Evolutionary conservation across 2,329 filamentous ascomycete genomes (phyloP).

Genomic region (Colletotrichum theobromicola): DNA sequence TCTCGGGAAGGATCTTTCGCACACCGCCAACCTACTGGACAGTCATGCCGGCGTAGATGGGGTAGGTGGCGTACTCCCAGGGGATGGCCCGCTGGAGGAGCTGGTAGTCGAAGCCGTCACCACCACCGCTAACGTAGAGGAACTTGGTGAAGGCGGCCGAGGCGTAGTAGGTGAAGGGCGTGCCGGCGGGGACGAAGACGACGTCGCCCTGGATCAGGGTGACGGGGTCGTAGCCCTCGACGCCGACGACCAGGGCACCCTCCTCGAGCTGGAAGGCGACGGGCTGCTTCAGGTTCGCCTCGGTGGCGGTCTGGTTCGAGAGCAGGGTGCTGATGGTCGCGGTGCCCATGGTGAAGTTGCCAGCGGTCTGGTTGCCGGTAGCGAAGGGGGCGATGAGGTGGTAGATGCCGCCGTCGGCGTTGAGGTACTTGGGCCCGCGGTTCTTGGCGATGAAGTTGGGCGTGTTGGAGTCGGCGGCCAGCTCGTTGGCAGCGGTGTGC

Average conservation of each 20-base stretch:
- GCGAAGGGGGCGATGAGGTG: constrained; percentile 49
- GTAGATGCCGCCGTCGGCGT: constrained; percentile 38
- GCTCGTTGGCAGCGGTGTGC: constrained; percentile 40
- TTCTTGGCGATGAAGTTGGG: constrained; percentile 51
- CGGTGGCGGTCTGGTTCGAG: neutral
- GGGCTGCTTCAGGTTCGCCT: neutral
- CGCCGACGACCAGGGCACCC: constrained; percentile 25
- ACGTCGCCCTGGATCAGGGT: constrained; percentile 30
- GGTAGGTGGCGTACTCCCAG: constrained; percentile 3
- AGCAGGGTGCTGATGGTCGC: constrained; percentile 36
- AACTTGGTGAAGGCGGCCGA: constrained; percentile 30
- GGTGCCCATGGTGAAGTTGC: constrained; percentile 48
- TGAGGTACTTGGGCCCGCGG: constrained; percentile 50
- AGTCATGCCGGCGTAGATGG: neutral
- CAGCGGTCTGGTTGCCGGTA: constrained; percentile 40
- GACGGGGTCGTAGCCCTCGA: constrained; percentile 26
- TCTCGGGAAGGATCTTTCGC: neutral
- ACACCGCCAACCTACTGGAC: neutral
- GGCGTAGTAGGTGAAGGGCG: constrained; percentile 26
- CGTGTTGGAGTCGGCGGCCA: constrained; percentile 32
- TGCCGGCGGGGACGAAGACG: constrained; percentile 27
- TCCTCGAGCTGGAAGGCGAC: constrained; percentile 31
- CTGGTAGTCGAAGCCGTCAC: constrained; percentile 27
- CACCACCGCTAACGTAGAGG: constrained; percentile 29
- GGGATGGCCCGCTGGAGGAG: constrained; percentile 11